phyloP scores from a whole-genome alignment of 306 rosid genomes.

The Prinsepia uniflora region DNA sequence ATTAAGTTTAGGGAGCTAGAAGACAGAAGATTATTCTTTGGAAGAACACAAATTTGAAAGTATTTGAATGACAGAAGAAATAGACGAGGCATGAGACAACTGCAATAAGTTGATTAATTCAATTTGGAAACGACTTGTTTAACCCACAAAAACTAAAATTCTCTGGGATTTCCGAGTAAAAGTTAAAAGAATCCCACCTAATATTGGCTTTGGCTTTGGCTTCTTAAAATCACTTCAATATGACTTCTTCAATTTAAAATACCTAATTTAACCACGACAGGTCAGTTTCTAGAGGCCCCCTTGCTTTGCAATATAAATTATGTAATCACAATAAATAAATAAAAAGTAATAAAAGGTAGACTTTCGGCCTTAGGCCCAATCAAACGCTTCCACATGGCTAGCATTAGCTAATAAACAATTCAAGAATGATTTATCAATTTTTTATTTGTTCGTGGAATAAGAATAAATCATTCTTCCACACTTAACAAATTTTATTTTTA shows the following conservation, averaged over 20 bases:
- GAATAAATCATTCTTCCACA: too few relatives aligned
- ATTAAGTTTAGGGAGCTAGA: slow-evolving; percentile 4
- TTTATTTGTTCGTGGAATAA: too few relatives aligned
- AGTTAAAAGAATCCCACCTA: slow-evolving; percentile 52
- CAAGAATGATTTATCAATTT: too few relatives aligned
- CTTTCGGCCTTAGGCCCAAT: neutral
- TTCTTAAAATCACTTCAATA: slow-evolving; percentile 23
- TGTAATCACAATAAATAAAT: neutral
- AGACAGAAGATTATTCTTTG: slow-evolving; percentile 2
- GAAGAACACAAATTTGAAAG: neutral
- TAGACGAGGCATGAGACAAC: slow-evolving; percentile 26
- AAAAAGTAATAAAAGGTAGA: neutral
- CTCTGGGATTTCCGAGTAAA: slow-evolving; percentile 43
- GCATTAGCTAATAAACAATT: neutral
- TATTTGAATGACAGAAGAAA: slow-evolving; percentile 30
- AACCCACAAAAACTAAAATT: slow-evolving; percentile 46
- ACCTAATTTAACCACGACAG: slow-evolving; percentile 6
- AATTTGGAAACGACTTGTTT: slow-evolving; percentile 13
- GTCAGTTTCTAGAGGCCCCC: slow-evolving; percentile 21
- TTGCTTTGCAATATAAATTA: neutral
- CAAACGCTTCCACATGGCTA: slow-evolving; percentile 1
- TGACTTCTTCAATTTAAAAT: slow-evolving; percentile 21
- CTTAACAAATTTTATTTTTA: too few relatives aligned
- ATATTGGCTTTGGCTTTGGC: too few relatives aligned
- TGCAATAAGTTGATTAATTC: neutral